Base-by-base conservation (phyloP, 2,329 filamentous ascomycete genomes). In the Fusarium denticulatum region DNA sequence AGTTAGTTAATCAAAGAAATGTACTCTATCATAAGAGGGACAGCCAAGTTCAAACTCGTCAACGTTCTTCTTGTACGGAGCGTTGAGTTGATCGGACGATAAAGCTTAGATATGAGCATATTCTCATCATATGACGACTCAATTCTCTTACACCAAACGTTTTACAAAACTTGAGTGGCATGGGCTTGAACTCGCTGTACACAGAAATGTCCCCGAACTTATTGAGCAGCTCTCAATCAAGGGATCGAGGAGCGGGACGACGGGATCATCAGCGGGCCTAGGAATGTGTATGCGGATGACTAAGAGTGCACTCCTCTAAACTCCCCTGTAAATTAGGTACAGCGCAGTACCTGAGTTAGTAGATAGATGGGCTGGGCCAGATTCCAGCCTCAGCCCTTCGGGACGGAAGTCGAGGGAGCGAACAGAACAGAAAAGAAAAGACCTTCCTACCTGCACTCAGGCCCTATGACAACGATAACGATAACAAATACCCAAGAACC, bases 251-350 rank as follows among this genome's bases (percentile, higher is more conserved):
- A 32, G 39, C 40, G 42, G 59, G 71, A 55, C 39, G 32, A 28
- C 63, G 67, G 71, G 71, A 74, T 69, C 67, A 50, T 65, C 60
- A 55, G 63, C 60, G 57, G 67, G 56, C 39, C 58, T 58, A 69
- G 67, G 71, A 74, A 74, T 74, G 67, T 56, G 47, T 58, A 72
- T 39, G 45, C 36, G 22, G 67, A 74, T 74, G 71, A 74, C 71
- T 74, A 74, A 74, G 60, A 32, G 24, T n/a, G 10, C 8, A 18
- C 53, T n/a, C 59, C 32, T 53, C 57, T 57, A 57, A 62, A 70
- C 56, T 45, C 64, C 71, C 71, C 62, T 57, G 45, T 34, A 26
- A 20, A 34, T 53, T 26, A 22, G 24, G 24, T 26, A 26, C 49
- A 26, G 28, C 15, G 11, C 22, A 32, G 30, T 53, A 36, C n/a